phyloP scores from a whole-genome alignment of 768 basidiomycete species.

The Leucosporidium creatinivorum region DNA sequence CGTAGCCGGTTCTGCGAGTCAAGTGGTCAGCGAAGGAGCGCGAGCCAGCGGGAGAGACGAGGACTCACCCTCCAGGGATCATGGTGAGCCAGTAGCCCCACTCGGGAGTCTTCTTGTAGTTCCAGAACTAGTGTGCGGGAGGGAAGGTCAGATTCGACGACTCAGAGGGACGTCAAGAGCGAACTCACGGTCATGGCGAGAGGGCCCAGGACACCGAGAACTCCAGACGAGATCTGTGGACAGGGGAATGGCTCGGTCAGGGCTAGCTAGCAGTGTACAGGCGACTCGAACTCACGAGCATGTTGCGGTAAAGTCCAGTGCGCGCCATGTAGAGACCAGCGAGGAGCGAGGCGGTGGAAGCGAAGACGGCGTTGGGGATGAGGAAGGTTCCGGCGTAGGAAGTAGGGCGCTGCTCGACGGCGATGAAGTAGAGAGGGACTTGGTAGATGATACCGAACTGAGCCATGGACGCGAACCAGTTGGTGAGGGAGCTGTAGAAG shows the following conservation, averaged over 20 bases:
- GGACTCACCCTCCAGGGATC: slow-evolving; percentile 17
- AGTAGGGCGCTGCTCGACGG: slow-evolving; percentile 30
- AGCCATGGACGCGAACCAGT: slow-evolving; percentile 31
- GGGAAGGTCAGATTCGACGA: no score
- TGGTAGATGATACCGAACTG: slow-evolving; percentile 22
- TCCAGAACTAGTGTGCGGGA: slow-evolving; percentile 9
- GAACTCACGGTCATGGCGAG: slow-evolving; percentile 23
- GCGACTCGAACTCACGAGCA: slow-evolving; percentile 10
- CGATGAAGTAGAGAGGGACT: slow-evolving; percentile 27
- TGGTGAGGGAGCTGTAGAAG: slow-evolving; percentile 4
- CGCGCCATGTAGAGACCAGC: slow-evolving; percentile 29
- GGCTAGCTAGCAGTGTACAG: no score
- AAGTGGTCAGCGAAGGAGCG: not conserved
- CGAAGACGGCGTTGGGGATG: slow-evolving; percentile 33
- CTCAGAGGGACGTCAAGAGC: no score
- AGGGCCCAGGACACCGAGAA: slow-evolving; percentile 25
- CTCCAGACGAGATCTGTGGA: slow-evolving; percentile 7
- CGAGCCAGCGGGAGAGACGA: not conserved
- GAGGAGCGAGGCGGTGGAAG: slow-evolving; percentile 33
- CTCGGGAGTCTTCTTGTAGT: slow-evolving; percentile 8
- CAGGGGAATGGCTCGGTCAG: not conserved
- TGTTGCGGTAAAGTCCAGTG: slow-evolving; percentile 21
- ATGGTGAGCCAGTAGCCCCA: slow-evolving; percentile 30
- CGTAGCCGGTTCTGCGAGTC: not conserved
- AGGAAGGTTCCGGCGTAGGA: slow-evolving; percentile 27